Percentiles rank a stretch among this genome's conserved stretches.
Evolutionary conservation across 208 protist species (phyloP).

Genomic region (Naegleria gruberi): DNA sequence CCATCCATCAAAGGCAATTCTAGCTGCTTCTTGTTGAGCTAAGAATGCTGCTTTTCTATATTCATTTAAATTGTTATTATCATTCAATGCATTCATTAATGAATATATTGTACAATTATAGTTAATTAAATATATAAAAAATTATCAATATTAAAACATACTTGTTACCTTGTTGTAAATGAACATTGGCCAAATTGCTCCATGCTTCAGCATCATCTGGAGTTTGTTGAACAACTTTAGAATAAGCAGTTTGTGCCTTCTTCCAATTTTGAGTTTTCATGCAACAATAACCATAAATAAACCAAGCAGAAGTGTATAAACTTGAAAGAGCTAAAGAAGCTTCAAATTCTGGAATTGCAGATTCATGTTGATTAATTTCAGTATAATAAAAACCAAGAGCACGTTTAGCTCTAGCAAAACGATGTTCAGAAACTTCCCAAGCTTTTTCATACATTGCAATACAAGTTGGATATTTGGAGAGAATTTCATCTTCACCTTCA

Average conservation of each 20-base stretch:
- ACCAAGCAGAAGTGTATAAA: conserved; percentile 78
- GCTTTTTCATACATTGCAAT: conserved; percentile 63
- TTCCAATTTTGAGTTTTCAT: conserved; percentile 58
- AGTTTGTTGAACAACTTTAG: conserved; percentile 72
- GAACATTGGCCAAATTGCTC: conserved; percentile 62
- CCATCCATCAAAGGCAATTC: background rate
- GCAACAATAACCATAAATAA: conserved; percentile 67
- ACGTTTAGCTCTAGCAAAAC: conserved; percentile 70
- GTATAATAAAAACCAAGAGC: conserved; percentile 64
- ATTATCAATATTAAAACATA: background rate
- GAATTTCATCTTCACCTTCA: background rate
- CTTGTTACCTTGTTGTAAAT: background rate
- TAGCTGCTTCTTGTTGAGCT: background rate
- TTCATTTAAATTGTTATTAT: too few species aligned
- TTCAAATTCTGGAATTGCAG: conserved; percentile 76
- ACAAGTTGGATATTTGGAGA: background rate
- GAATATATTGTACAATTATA: too few species aligned
- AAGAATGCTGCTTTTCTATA: background rate
- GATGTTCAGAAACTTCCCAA: conserved; percentile 70
- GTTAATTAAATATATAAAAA: too few species aligned
- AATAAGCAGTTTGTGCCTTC: conserved; percentile 69
- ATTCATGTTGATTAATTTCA: conserved; percentile 66
- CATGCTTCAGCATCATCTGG: conserved; percentile 71
- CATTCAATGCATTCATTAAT: too few species aligned
- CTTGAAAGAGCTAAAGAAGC: conserved; percentile 67